phyloP scores from a whole-genome alignment of 345 rosid species.

The Raphanus raphanistrum region DNA sequence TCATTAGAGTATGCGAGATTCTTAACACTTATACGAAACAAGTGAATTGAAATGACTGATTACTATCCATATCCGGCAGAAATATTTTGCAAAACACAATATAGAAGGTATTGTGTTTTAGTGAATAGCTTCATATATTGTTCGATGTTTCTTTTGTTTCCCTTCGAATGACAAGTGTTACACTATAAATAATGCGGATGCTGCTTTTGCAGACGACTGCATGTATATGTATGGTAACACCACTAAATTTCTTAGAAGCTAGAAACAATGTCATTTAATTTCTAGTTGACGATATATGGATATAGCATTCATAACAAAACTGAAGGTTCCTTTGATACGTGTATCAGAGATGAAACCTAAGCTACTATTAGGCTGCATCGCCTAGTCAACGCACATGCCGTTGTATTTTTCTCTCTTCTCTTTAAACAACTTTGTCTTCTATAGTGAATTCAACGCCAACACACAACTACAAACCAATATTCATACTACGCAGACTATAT shows the following conservation, averaged over 20 bases:
- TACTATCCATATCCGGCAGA: background rate
- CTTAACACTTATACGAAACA: background rate
- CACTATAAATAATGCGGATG: background rate
- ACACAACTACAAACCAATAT: background rate
- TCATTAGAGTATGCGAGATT: background rate
- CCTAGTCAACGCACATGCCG: conserved; percentile 11
- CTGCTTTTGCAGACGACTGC: background rate
- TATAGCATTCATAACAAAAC: conserved; percentile 10
- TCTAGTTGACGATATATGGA: background rate
- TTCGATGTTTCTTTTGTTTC: background rate
- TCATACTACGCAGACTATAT: background rate
- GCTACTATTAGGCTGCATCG: conserved; percentile 17
- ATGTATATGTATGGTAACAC: background rate
- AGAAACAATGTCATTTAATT: conserved; percentile 2
- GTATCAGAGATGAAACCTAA: conserved; percentile 9
- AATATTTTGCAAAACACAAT: background rate
- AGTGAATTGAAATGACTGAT: background rate
- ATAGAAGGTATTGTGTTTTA: background rate
- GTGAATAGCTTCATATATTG: background rate
- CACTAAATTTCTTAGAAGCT: background rate
- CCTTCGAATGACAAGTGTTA: background rate
- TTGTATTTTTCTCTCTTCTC: conserved; percentile 6
- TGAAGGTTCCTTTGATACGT: conserved; percentile 9
- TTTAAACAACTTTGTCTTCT: background rate
- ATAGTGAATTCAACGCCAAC: background rate